A percentile compares a stretch with the other conserved stretches of the same genome.
Evolutionary conservation across 768 basidiomycete species (phyloP).

Genomic region (Mycena pura): DNA sequence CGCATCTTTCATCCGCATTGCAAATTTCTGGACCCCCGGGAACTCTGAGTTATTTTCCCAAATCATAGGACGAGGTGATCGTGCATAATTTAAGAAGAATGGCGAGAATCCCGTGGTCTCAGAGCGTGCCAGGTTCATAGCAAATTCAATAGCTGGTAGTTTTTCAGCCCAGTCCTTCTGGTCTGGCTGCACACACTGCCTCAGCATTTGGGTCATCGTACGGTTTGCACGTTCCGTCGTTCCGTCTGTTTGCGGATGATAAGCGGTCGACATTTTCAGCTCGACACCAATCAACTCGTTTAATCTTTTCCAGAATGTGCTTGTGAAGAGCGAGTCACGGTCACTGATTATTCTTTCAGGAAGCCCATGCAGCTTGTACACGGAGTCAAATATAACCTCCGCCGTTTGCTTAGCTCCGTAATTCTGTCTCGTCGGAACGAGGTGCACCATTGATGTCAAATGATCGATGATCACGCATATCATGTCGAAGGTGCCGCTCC

Average conservation of each 20-base stretch:
- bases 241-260: constrained; percentile 12
- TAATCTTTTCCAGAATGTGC: not conserved
- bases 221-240: constrained; percentile 8
- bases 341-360: constrained; percentile 23
- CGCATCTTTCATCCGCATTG: constrained; percentile 21
- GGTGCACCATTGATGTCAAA: constrained; percentile 32
- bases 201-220: constrained; percentile 16
- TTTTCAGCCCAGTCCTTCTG: no score
- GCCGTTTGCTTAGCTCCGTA: constrained; percentile 29
- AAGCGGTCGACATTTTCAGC: not conserved
- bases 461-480: constrained; percentile 32
- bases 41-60: constrained; percentile 6
- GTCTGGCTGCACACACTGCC: constrained; percentile 8
- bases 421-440: constrained; percentile 26
- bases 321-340: constrained; percentile 1
- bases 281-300: not conserved
- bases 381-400: constrained; percentile 13
- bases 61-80: constrained; percentile 25
- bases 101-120: no score
- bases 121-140: no score
- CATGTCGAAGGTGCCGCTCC: constrained; percentile 31
- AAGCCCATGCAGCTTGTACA: constrained; percentile 28
- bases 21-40: constrained; percentile 26
- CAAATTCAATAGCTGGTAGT: no score
- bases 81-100: no score